Conservation (phyloP, 345 rosid species). For the Combretum micranthum region DNA sequence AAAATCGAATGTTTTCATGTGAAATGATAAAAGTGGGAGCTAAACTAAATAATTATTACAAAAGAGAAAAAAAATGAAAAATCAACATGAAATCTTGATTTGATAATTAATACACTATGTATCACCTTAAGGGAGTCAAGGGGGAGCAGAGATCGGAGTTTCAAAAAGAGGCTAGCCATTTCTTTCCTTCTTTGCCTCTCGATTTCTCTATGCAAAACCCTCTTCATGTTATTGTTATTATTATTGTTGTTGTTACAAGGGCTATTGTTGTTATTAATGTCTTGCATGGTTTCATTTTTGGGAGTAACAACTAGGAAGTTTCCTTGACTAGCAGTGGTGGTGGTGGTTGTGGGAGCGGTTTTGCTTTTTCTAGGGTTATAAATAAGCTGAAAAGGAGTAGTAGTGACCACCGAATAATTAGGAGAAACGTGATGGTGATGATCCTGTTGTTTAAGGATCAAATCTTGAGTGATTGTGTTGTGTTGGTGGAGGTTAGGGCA, state of each 20-base stretch:
- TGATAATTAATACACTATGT: too few species aligned
- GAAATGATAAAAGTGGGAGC: too few species aligned
- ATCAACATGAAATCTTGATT: too few species aligned
- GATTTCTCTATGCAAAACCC: conserved; percentile 56
- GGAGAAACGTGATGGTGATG: conserved; percentile 5
- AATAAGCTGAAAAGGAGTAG: neutral
- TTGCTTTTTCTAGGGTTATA: too few species aligned
- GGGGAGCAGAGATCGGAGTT: conserved; percentile 69
- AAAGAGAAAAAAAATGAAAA: too few species aligned
- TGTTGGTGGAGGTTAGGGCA: conserved; percentile 27
- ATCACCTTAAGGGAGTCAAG: conserved; percentile 57
- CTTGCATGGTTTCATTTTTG: neutral
- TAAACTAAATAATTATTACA: too few species aligned
- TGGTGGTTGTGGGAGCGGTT: too few species aligned
- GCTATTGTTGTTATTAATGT: neutral
- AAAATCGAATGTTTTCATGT: too few species aligned
- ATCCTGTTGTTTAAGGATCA: conserved; percentile 13
- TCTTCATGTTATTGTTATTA: conserved; percentile 22
- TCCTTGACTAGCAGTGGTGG: too few species aligned
- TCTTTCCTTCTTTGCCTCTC: conserved; percentile 75
- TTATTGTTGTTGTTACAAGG: neutral
- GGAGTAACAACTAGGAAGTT: neutral
- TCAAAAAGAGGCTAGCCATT: conserved; percentile 51
- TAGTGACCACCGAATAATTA: neutral
- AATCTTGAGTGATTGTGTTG: conserved; percentile 31